Base-by-base conservation (phyloP, 176 grass and related monocot species). In the Pontederia paniculata region DNA sequence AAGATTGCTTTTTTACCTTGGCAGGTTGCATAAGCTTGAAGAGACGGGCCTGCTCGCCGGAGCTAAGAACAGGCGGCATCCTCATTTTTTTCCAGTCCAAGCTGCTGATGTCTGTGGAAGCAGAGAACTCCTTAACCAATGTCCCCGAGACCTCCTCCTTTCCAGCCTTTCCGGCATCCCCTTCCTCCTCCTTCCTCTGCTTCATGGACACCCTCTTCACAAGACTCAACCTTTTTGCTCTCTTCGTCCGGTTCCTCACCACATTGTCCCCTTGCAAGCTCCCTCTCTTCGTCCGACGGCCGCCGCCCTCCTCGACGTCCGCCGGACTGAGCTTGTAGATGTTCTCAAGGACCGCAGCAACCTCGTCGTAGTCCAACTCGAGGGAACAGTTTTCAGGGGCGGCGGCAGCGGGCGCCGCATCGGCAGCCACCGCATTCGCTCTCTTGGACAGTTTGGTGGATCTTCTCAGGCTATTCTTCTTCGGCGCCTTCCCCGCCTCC, bases 61-160 rank as follows among this genome's bases (percentile, higher is more conserved):
- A 81, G 52, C 37, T 73, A 65, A 97, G 86, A 74, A 97, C 83
- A 0, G 83, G 85, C 12, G 90, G 90, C 21, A 96, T 89, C 74
- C 83, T 89, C 85, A 86, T 83, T 71, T 70, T 84, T 59, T 75
- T 86, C 90, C 90, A 96, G 57, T 89, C 90, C 17, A 89, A 76
- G 63, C 76, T 81, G 65, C 48, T 69, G 67, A 89, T 72, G 76
- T 96, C 80, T 44, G 84, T 77, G 0, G 77, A 83, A 44, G 72
- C 73, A 13, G 80, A 56, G 71, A 78, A 54, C 42, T 96, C 90
- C 55, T 63, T 45, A 0, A 97, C 60, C 48, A 97, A 74, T 73
- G 18, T 75, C 63, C 74, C 80, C 77, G 73, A 76, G 45, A 53
- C 74, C 21, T 84, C 73, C 60, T 83, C 57, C 19, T 50, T 19